Base-by-base conservation (phyloP, 352 stramenopile species). In the Pythium aphanidermatum region DNA sequence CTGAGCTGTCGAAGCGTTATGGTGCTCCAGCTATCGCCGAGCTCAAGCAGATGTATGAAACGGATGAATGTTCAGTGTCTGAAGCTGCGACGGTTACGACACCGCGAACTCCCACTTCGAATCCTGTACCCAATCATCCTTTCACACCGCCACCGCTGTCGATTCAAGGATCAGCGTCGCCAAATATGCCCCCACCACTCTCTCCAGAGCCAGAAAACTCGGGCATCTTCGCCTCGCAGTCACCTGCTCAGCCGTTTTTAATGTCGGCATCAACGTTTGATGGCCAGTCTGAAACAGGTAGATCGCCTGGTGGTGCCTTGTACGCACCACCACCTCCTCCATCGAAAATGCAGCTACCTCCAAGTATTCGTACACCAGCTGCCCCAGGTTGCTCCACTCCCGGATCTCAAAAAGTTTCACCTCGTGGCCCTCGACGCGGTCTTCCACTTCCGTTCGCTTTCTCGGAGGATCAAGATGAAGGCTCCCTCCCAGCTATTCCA, bases 1-100 rank as follows among this genome's bases (percentile, higher is more conserved):
- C 57, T 14, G 78, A 86, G 31, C 46, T 91, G 5, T 66, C 73
- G 16, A 76, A 76, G 30, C 71, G 69, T 23, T 91, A 91, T 45
- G 74, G 74, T 12, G 58, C 54, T 8, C 45, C 65, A 0, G 81
- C 72, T 50, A 72, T 86, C 17, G 47, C 41, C 28, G 36, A 33
- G 5, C 46, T 89, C 7, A 65, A 76, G 49, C 26, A 27, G 6
- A 53, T 36, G 19, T 63, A 49, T 20, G 55, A 58, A 10, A n/a
- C n/a, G n/a, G n/a, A n/a, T n/a, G n/a, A n/a, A n/a, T n/a, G n/a
- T n/a, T n/a, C n/a, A n/a, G n/a, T n/a, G n/a, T n/a, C n/a, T n/a
- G n/a, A n/a, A n/a, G n/a, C n/a, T n/a, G n/a, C n/a, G n/a, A n/a
- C n/a, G n/a, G n/a, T n/a, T n/a, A n/a, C n/a, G 24, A 40, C 8